Base-by-base conservation (phyloP, 331 rosid species). In the Rosa hybrid region DNA sequence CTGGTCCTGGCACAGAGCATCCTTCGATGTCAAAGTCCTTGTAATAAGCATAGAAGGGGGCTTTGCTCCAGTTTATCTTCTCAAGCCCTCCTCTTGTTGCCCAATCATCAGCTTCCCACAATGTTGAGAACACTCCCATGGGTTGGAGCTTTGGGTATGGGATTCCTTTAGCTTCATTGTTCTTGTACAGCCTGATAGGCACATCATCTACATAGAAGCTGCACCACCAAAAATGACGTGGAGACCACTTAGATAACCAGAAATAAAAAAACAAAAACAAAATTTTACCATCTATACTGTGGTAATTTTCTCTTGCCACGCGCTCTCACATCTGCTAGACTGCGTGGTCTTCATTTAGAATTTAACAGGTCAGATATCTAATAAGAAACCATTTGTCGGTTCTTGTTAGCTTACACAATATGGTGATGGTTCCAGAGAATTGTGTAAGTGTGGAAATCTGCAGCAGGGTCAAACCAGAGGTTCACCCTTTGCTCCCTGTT, bases 41-140 rank as follows among this genome's bases (percentile, higher is more conserved):
- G 89, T 92, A 94, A n/a, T 92, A 90, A 49, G 98, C 90, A 16
- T 53, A 76, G 82, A 94, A 94, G 0, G 98, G 98, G 59, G 98
- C 94, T 81, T 87, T 92, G 73, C 88, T 90, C 98, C 98, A 94
- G 78, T 94, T 80, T 20, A 94, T 94, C 90, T 94, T 94, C 88
- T 94, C 98, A n/a, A 94, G 80, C 1, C 98, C 98, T n/a, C 98
- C 98, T 79, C 98, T 89, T 2, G 98, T 94, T 5, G 98, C 98
- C 98, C 97, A 94, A 21, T 94, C 81, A 68, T 92, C 97, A 12
- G 97, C 98, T 80, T 94, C 98, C 98, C 98, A 94, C 46, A 92
- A n/a, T 14, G 98, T 92, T 0, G 98, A 92, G 57, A 82, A 94
- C 71, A 94, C 90, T 44, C 97, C 97, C 98, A 94, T 92, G 0